Evolutionary conservation across 805 yeast genomes (phyloP), one percentile per base, ranked within the genome.

Genomic region (Kodamaea leandrae): DNA sequence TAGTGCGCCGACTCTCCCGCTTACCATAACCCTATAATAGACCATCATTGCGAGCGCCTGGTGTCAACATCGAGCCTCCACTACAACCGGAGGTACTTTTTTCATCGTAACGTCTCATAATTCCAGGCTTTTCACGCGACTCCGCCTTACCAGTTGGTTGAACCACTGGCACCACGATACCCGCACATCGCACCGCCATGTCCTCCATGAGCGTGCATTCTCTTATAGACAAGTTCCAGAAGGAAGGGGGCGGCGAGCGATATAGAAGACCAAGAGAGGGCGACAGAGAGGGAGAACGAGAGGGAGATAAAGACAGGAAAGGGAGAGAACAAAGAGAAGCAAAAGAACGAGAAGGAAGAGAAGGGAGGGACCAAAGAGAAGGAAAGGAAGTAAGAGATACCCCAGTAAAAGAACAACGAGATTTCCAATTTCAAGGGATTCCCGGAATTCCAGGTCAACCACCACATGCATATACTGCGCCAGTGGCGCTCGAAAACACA

Each of bases 191-290:
- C 24, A 7, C 24, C 24, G 9, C 6, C 9, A 27, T 27, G 32
- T 27, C 32, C 15, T 63, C 69, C 42, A 66, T 68, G 67, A 66
- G 70, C 50, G 74, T 67, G 27, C 61, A 64, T 47, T 61, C 71
- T 38, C 68, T 68, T 44, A 63, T 68, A 26, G 72, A 63, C 36
- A 64, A 52, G 46, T 48, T 50, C 43, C 43, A 49, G 20, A 45
- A 45, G 39, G 25, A 39, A 39, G 37, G 32, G 9, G 33, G 19
- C 16, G 10, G 33, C 10, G 33, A 30, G 18, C 32, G 18, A 30
- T 16, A 7, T 30, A 16, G 33, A 16, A 30, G 6, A 13, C n/a
- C n/a, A n/a, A n/a, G n/a, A n/a, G n/a, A n/a, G n/a, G n/a, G n/a
- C n/a, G n/a, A n/a, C n/a, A 14, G 17, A 10, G 15, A 10, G 7